These are phyloP conservation scores for Camelina hispida DNA, from an alignment of 345 rosid species.

Conservation along the genomic window DNA sequence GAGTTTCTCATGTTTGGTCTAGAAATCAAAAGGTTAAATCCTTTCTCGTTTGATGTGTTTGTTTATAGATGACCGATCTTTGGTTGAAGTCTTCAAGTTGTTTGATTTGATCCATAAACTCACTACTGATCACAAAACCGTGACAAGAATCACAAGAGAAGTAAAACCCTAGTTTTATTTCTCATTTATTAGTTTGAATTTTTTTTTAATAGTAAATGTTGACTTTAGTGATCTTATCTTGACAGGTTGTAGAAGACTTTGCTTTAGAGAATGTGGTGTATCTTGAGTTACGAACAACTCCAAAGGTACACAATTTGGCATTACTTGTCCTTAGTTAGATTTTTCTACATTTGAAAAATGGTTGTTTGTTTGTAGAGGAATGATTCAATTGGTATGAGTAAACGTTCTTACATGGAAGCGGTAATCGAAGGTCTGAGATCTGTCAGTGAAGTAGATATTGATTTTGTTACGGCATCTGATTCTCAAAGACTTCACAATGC, in stretches of 20 bases:
- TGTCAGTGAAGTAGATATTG: conserved; percentile 62
- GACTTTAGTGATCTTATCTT: not conserved
- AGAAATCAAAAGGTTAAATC: no score
- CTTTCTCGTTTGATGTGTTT: conserved; percentile 9
- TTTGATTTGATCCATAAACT: conserved; percentile 83
- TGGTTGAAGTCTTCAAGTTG: conserved; percentile 83
- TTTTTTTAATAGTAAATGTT: not conserved
- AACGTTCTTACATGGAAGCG: conserved; percentile 92
- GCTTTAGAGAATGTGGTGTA: conserved; percentile 88
- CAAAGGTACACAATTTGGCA: conserved; percentile 61
- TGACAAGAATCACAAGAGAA: conserved; percentile 86
- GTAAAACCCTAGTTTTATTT: conserved; percentile 44
- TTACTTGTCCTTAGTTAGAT: not conserved
- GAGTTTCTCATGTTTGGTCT: not conserved
- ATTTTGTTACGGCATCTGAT: conserved; percentile 45
- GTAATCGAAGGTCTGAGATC: conserved; percentile 78
- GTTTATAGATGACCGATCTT: conserved; percentile 69
- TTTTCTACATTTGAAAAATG: not conserved
- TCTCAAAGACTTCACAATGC: conserved; percentile 31
- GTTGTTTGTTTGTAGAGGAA: conserved; percentile 59
- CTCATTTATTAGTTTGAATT: not conserved
- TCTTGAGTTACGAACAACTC: conserved; percentile 91
- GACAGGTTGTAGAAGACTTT: conserved; percentile 91
- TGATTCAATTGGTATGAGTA: conserved; percentile 87
- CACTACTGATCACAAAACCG: conserved; percentile 80